A percentile compares a stretch with the other conserved stretches of the same genome.
phyloP scores from a whole-genome alignment of 148 eudicot genomes.

The Silene uniflora region DNA sequence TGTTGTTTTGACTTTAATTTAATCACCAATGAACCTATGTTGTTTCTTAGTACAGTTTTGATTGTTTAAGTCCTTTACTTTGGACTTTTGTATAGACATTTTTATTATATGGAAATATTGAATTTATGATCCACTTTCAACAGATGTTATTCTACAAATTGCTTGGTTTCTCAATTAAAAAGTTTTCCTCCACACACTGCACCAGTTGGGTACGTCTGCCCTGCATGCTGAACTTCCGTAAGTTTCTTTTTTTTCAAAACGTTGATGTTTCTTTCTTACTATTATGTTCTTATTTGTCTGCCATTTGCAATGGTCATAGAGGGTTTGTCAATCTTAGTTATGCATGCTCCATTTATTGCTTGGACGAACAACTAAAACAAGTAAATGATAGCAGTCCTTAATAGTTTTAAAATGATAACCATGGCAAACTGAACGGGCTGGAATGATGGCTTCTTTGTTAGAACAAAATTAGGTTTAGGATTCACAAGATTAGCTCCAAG shows the following conservation, averaged over 20 bases:
- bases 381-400: too few species aligned
- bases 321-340: constrained; percentile 5
- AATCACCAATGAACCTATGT: too few species aligned
- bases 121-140: constrained; percentile 28
- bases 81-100: neutral
- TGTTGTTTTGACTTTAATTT: too few species aligned
- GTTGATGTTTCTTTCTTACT: constrained; percentile 2
- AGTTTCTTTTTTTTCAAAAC: constrained; percentile 18
- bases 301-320: neutral
- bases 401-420: too few species aligned
- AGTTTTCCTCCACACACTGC: constrained; percentile 87
- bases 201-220: constrained; percentile 93
- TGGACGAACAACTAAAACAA: neutral
- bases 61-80: neutral
- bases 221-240: constrained; percentile 83
- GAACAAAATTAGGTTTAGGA: too few species aligned
- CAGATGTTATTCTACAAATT: constrained; percentile 84
- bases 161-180: constrained; percentile 81
- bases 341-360: neutral
- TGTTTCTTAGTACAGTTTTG: constrained; percentile 6
- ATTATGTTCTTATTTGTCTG: neutral
- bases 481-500: too few species aligned
- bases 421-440: neutral
- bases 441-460: neutral
- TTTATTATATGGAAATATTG: constrained; percentile 2